A percentile compares a stretch with the other conserved stretches of the same genome.
phyloP scores from a whole-genome alignment of 805 yeast genomes.

The Ogataea ramenticola region DNA sequence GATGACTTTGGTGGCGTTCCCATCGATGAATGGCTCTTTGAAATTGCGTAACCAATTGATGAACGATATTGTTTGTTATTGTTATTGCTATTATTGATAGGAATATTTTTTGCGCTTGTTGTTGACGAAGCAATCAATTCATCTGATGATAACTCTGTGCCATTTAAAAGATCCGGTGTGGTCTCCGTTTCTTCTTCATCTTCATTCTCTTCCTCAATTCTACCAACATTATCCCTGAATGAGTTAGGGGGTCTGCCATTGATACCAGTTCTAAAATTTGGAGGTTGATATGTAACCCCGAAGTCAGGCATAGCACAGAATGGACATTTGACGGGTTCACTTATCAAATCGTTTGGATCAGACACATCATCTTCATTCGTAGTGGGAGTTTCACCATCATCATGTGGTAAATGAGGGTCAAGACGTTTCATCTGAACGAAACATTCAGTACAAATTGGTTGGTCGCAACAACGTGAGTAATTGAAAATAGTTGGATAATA shows the following conservation, averaged over 20 bases:
- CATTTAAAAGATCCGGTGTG: neutral
- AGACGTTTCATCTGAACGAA: conserved; percentile 90
- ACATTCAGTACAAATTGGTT: conserved; percentile 93
- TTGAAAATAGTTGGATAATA: conserved; percentile 76
- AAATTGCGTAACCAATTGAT: conserved; percentile 18
- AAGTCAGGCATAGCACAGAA: conserved; percentile 85
- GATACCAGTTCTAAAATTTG: conserved; percentile 49
- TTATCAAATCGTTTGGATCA: conserved; percentile 59
- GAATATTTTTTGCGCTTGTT: neutral
- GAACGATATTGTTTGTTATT: conserved; percentile 6
- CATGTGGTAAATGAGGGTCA: conserved; percentile 93
- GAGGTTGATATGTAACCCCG: conserved; percentile 77
- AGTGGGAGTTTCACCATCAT: conserved; percentile 28
- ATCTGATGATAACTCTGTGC: conserved; percentile 2
- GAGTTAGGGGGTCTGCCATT: conserved; percentile 45
- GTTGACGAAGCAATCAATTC: neutral
- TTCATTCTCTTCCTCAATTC: conserved; percentile 18
- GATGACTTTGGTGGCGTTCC: conserved; percentile 18
- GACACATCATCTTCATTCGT: conserved; percentile 15
- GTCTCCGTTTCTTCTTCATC: neutral
- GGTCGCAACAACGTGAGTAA: conserved; percentile 80
- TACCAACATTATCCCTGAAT: conserved; percentile 12
- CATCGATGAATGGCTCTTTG: conserved; percentile 19
- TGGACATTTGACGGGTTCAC: conserved; percentile 89
- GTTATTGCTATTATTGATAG: neutral